Evolutionary conservation across 257 asterid genomes (phyloP).

Genomic region (Schizonepeta tenuifolia): DNA sequence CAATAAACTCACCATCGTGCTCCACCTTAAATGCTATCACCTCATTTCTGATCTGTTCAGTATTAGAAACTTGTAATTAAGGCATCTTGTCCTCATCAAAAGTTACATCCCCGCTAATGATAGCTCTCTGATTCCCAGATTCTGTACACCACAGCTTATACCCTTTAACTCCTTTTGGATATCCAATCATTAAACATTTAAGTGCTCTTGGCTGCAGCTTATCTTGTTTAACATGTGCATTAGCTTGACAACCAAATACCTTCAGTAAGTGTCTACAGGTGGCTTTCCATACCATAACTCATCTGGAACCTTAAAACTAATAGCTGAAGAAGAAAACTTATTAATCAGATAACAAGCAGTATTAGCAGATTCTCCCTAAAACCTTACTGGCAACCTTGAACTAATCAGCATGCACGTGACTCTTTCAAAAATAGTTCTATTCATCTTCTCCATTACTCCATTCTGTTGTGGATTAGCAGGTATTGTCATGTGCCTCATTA

Average conservation of each 20-base stretch:
- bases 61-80: too few species aligned
- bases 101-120: neutral
- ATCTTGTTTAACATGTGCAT: neutral
- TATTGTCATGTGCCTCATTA: too few species aligned
- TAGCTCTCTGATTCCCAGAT: neutral
- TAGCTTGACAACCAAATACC: neutral
- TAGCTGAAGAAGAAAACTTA: neutral
- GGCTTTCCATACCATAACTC: neutral
- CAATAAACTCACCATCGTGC: too few species aligned
- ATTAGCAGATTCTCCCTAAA: neutral
- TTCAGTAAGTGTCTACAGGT: neutral
- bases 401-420: neutral
- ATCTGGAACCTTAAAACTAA: neutral
- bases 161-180: constrained; percentile 1
- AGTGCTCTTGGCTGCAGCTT: neutral
- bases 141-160: neutral
- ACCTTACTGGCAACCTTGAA: neutral
- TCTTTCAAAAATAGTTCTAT: neutral
- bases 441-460: neutral
- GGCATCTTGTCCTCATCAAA: too few species aligned
- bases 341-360: neutral
- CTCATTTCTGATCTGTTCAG: too few species aligned
- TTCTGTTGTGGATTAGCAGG: neutral
- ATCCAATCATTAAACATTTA: neutral
- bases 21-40: too few species aligned